Evolutionary conservation across 2,329 filamentous ascomycete genomes (phyloP).

Genomic region (Didymella arachidicola): DNA sequence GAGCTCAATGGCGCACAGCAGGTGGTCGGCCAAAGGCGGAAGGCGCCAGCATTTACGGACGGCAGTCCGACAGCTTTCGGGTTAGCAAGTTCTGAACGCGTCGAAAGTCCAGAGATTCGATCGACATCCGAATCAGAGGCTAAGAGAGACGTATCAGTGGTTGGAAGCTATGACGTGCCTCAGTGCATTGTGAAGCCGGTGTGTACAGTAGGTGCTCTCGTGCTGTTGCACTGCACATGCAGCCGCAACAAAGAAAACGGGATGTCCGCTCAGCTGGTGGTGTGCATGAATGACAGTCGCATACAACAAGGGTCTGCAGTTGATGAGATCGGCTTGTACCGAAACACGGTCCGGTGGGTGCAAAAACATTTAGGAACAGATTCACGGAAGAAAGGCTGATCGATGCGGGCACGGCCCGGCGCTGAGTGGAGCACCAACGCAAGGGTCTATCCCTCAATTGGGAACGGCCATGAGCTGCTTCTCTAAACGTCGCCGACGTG

Average conservation of each 20-base stretch:
- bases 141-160: not conserved
- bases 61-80: constrained; percentile 1
- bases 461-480: not conserved
- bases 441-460: not conserved
- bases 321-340: constrained; percentile 4
- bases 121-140: constrained; percentile 9
- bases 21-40: not conserved
- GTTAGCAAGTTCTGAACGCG: not conserved
- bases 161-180: not conserved
- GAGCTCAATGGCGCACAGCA: not conserved
- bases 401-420: constrained; percentile 13
- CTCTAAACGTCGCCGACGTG: constrained; percentile 1
- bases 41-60: not conserved
- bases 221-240: constrained; percentile 11
- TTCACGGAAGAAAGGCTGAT: constrained; percentile 20
- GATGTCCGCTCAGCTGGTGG: not conserved
- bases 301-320: not conserved
- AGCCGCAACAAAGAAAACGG: constrained; percentile 4
- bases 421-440: constrained; percentile 7
- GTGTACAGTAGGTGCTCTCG: not conserved
- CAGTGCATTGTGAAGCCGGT: not conserved
- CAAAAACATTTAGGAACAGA: constrained; percentile 5
- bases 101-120: not conserved
- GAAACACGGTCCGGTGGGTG: constrained; percentile 3
- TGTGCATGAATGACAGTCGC: not conserved